phyloP scores from a whole-genome alignment of 805 yeast genomes.

The Tetrapisispora phaffii region DNA sequence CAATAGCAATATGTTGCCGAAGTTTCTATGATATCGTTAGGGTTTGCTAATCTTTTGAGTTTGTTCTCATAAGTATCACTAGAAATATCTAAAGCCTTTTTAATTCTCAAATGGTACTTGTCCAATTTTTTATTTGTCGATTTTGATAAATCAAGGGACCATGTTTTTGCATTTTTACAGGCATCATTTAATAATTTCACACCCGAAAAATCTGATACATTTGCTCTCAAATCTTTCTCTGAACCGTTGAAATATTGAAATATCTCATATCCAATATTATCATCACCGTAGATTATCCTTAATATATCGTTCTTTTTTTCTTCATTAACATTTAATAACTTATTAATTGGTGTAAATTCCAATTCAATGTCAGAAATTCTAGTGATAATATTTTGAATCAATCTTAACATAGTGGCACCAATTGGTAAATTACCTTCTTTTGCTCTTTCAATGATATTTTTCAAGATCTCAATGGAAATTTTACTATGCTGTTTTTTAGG shows the following conservation, averaged over 20 bases:
- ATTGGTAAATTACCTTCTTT: conserved; percentile 17
- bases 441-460: conserved; percentile 3
- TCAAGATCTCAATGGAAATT: conserved; percentile 8
- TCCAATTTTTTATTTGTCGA: not conserved
- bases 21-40: not conserved
- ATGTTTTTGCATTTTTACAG: conserved; percentile 9
- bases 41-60: not conserved
- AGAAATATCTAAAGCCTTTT: not conserved
- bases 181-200: conserved; percentile 9
- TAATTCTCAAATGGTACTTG: not conserved
- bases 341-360: conserved; percentile 11
- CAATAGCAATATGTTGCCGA: conserved; percentile 49
- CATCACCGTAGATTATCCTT: conserved; percentile 3
- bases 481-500: conserved; percentile 5
- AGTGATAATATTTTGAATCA: conserved; percentile 9
- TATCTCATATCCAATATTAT: conserved; percentile 4
- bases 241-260: conserved; percentile 24
- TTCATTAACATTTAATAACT: conserved; percentile 8
- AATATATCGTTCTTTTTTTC: conserved; percentile 6
- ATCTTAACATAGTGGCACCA: conserved; percentile 7
- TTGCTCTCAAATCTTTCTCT: conserved; percentile 26
- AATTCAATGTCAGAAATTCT: conserved; percentile 8
- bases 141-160: conserved; percentile 5
- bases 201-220: conserved; percentile 22
- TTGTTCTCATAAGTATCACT: not conserved